Evolutionary conservation across 768 basidiomycete species (phyloP).

Genomic region (Hericium coralloides): DNA sequence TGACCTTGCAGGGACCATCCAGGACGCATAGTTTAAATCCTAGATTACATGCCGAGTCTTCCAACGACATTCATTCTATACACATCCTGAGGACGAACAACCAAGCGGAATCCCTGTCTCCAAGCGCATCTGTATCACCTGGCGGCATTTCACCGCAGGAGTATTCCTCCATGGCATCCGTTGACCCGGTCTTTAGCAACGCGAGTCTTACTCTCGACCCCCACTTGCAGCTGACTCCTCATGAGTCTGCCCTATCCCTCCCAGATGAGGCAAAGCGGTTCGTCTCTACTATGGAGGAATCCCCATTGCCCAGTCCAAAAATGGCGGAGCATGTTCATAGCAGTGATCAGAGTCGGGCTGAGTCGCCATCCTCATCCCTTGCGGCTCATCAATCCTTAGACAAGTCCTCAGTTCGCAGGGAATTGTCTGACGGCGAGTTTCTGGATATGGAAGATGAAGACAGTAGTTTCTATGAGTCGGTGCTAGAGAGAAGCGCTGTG

Average conservation of each 20-base stretch:
- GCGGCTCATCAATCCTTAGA: slow-evolving; percentile 8
- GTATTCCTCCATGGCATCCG: background rate
- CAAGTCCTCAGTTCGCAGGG: slow-evolving; percentile 11
- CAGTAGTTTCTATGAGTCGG: slow-evolving; percentile 32
- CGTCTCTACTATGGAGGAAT: slow-evolving; percentile 59
- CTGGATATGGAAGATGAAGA: slow-evolving; percentile 51
- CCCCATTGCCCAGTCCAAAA: slow-evolving; percentile 47
- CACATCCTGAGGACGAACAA: background rate
- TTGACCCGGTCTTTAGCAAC: slow-evolving; percentile 1
- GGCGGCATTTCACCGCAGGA: background rate
- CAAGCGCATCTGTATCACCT: background rate
- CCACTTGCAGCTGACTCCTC: slow-evolving; percentile 31
- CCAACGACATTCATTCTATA: background rate
- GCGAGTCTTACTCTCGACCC: background rate
- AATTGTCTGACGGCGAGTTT: slow-evolving; percentile 40
- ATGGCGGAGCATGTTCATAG: slow-evolving; percentile 11
- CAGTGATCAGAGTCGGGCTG: slow-evolving; percentile 2
- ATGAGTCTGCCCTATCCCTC: slow-evolving; percentile 60
- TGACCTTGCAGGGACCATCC: background rate
- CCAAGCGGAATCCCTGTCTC: background rate
- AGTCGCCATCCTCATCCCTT: background rate
- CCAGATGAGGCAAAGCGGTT: slow-evolving; percentile 74
- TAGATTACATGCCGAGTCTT: background rate
- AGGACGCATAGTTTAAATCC: too few species aligned
- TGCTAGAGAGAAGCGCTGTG: slow-evolving; percentile 27